Conservation (phyloP, 768 basidiomycete genomes). For the Termitomyces sp. region DNA sequence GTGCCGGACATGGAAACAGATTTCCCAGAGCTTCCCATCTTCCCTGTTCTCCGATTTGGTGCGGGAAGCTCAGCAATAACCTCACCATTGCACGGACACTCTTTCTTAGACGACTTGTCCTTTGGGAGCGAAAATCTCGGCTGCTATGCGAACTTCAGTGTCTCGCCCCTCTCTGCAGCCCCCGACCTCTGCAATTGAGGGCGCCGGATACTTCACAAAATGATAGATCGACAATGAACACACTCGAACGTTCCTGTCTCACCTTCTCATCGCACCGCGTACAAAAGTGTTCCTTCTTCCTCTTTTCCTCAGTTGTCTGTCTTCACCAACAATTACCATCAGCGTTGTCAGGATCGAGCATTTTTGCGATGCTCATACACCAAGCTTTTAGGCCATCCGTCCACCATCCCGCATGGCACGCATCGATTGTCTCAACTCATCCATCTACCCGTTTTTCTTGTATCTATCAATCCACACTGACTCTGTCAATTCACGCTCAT, state of each 20-base stretch:
- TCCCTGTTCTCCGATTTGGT: slow-evolving; percentile 3
- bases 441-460: slow-evolving; percentile 16
- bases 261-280: slow-evolving; percentile 3
- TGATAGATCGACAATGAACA: background rate
- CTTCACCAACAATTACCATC: background rate
- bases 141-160: slow-evolving; percentile 20
- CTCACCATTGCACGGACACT: slow-evolving; percentile 6
- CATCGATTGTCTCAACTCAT: slow-evolving; percentile 14
- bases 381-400: slow-evolving; percentile 5
- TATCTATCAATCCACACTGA: slow-evolving; percentile 16
- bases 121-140: slow-evolving; percentile 12
- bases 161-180: slow-evolving; percentile 33
- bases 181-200: slow-evolving; percentile 47
- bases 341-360: background rate
- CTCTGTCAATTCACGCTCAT: slow-evolving; percentile 3
- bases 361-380: background rate
- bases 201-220: background rate
- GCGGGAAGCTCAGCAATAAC: slow-evolving; percentile 6
- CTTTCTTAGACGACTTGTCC: slow-evolving; percentile 9
- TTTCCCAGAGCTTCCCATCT: slow-evolving; percentile 7
- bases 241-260: background rate
- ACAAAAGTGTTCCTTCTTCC: background rate
- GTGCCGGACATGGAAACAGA: slow-evolving; percentile 21
- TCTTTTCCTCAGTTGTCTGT: background rate
- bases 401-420: slow-evolving; percentile 11